Base-by-base conservation (phyloP, 2,329 filamentous ascomycete genomes). In the Sporothrix inflata region DNA sequence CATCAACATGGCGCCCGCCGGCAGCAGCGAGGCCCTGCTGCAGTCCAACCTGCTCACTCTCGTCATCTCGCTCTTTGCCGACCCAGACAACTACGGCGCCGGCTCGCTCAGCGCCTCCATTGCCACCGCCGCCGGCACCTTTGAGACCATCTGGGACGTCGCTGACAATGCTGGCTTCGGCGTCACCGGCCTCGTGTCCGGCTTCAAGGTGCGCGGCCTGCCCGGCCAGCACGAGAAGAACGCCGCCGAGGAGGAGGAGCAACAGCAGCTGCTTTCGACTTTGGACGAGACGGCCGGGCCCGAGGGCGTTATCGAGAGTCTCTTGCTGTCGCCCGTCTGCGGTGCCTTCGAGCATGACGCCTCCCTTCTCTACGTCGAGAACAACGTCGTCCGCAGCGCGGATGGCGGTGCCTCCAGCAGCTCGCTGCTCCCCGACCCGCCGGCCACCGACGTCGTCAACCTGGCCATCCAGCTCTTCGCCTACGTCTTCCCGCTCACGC, bases 111-210 rank as follows among this genome's bases (percentile, higher is more conserved):
- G 95, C 78, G 92, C 93, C 16, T 94, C 94, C 0, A 98, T 99
- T 77, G 95, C 95, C 21, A 96, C 91, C 76, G 93, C 94, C 19
- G 93, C 94, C 0, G 94, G 93, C 6, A 92, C 90, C 2, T 98
- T 98, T 78, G 96, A 99, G 77, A 94, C 90, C 0, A 89, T 99
- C 51, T 99, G 96, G 96, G 95, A 98, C 74, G 89, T 97, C 7
- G 92, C 91, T 9, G 96, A 99, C 80, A 98, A 98, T 78, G 94
- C 91, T 77, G 95, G 94, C 0, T 98, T 97, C 80, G 96, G 97
- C 2, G 91, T 99, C 19, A 97, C 93, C 11, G 93, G 94, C 1
- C 84, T 98, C 27, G 90, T 97, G 1, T 87, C 89, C 27, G 93
- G 94, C 0, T 94, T 96, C 78, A 88, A 91, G 70, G 85, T 94